Evolutionary conservation across 805 yeast species (phyloP), one percentile per base, ranked within the genome.

Genomic region (Ogataea neopini): DNA sequence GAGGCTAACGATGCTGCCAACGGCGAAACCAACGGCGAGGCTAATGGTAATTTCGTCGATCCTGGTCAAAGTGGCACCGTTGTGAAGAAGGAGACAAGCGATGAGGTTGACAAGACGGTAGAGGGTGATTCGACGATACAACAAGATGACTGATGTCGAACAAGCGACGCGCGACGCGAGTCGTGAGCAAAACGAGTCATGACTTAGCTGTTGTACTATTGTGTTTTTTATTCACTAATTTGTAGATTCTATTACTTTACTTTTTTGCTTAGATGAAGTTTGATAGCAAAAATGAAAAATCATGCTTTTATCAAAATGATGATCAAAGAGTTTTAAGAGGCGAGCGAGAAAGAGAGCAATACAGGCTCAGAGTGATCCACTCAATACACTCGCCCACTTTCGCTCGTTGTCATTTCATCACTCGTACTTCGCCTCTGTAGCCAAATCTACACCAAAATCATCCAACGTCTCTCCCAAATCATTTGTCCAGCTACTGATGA

Each of bases 401-500:
- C n/a, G n/a, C n/a, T n/a, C n/a, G n/a, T n/a, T n/a, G 25, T 8
- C 8, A 8, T 22, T 22, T 8, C 7, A 4, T 46, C 45, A 49
- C n/a, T 48, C 43, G 22, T 13, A 7, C 38, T 51, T 52, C 15
- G 51, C 44, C 57, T 83, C 90, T 2, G 82, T 81, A 1, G 80
- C 85, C 6, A 78, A 49, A 60, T 91, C 97, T 2, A 92, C 98
- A 0, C 98, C 98, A 63, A 81, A 91, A 66, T 89, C 97, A 33
- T 76, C 77, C 39, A 92, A 69, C 10, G 77, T 76, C 59, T 92
- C 97, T n/a, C 99, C 99, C 62, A 84, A 75, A 14, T 76, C 82
- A 61, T 87, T 89, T 47, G 66, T 67, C 96, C 96, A 91, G 30
- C 47, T 48, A 25, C 52, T 52, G n/a, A 44, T 53, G 9, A 51